Evolutionary conservation across 176 grass and related monocot genomes (phyloP).

Genomic region (Elaeis guineensis): DNA sequence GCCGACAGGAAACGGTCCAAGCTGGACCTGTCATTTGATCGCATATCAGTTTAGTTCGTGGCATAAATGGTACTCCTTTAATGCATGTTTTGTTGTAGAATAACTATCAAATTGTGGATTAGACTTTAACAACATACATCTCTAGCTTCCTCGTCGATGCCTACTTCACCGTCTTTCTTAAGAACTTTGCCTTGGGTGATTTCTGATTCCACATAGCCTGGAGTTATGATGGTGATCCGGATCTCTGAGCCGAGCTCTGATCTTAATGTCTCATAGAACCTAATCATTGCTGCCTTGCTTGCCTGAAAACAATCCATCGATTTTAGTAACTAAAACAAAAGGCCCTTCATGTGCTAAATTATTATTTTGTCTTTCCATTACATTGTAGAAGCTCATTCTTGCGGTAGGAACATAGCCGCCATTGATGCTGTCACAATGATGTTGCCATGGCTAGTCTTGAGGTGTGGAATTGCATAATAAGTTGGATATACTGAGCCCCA

Average conservation of each 20-base stretch:
- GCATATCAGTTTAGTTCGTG: not conserved
- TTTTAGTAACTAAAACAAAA: no score
- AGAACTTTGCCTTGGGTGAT: slow-evolving; percentile 35
- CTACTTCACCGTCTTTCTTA: slow-evolving; percentile 23
- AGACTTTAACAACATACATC: slow-evolving; percentile 15
- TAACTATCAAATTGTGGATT: no score
- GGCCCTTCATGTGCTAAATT: no score
- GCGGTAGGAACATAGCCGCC: slow-evolving; percentile 59
- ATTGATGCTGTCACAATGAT: slow-evolving; percentile 76
- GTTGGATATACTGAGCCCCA: slow-evolving; percentile 78
- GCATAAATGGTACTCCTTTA: no score
- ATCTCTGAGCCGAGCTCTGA: slow-evolving; percentile 27
- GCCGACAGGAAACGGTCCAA: slow-evolving; percentile 29
- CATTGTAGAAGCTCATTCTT: slow-evolving; percentile 88
- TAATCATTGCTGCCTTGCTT: slow-evolving; percentile 37
- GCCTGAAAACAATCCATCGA: slow-evolving; percentile 8
- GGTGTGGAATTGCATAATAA: slow-evolving; percentile 73
- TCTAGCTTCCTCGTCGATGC: slow-evolving; percentile 21
- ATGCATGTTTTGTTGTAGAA: no score
- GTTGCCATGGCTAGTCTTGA: slow-evolving; percentile 60
- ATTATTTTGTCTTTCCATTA: slow-evolving; percentile 13
- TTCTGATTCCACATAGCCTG: slow-evolving; percentile 30
- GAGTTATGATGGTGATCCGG: slow-evolving; percentile 27
- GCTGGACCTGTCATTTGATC: slow-evolving; percentile 17
- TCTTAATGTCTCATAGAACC: slow-evolving; percentile 32